These are phyloP conservation scores for Davidsoniella australis DNA, from an alignment of 2,329 filamentous ascomycete species.

Conservation along the genomic window DNA sequence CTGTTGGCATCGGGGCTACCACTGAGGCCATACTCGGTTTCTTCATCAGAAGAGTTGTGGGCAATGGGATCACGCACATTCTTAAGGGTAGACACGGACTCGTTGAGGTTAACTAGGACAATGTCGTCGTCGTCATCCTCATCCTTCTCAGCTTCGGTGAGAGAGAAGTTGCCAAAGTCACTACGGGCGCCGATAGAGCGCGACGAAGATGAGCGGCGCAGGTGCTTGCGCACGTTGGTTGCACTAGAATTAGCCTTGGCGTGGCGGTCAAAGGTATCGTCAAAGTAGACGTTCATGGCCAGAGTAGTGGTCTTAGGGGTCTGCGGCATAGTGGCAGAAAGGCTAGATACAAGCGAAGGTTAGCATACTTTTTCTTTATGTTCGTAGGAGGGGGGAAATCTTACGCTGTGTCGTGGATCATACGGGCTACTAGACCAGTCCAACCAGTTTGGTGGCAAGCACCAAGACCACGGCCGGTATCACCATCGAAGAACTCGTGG, in stretches of 20 bases:
- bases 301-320: conserved; percentile 76
- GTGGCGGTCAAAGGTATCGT: conserved; percentile 56
- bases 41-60: neutral
- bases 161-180: conserved; percentile 38
- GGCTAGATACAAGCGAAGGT: conserved; percentile 27
- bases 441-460: conserved; percentile 92
- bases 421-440: conserved; percentile 87
- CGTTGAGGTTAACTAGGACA: neutral
- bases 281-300: conserved; percentile 85
- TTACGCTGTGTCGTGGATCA: conserved; percentile 96
- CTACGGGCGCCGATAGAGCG: conserved; percentile 72
- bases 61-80: neutral
- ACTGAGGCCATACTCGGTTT: neutral
- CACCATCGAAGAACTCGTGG: conserved; percentile 93
- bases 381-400: conserved; percentile 19
- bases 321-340: conserved; percentile 79
- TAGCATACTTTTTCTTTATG: neutral
- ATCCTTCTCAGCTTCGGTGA: neutral
- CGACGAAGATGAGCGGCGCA: conserved; percentile 65
- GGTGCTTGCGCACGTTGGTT: conserved; percentile 13
- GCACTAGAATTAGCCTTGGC: conserved; percentile 13
- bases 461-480: conserved; percentile 73
- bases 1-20: too few relatives aligned
- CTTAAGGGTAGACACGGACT: neutral
- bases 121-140: neutral